Conservation (phyloP, 345 rosid genomes). For the Psidium guajava region DNA sequence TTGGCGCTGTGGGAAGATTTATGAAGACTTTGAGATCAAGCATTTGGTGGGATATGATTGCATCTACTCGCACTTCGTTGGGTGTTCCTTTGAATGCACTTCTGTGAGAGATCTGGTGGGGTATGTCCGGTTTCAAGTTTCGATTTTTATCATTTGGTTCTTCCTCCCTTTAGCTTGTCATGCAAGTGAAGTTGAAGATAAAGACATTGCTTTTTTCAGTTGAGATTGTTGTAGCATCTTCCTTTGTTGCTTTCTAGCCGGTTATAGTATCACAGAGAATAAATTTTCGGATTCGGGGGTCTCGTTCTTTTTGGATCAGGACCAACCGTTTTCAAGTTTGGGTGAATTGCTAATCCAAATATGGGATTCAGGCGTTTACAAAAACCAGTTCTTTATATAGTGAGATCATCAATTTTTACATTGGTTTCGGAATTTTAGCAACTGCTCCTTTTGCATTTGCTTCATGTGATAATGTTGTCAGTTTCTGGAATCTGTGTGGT, state of each 20-base stretch:
- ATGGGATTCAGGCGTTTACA: conserved; percentile 19
- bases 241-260: conserved; percentile 12
- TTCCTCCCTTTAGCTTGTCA: conserved; percentile 23
- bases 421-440: neutral
- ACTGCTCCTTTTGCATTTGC: neutral
- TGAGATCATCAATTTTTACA: conserved; percentile 3
- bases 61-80: conserved; percentile 17
- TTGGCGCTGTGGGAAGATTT: neutral
- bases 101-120: conserved; percentile 45
- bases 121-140: conserved; percentile 17
- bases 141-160: neutral
- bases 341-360: conserved; percentile 11
- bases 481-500: neutral
- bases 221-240: neutral
- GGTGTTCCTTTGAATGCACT: conserved; percentile 25
- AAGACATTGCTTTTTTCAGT: neutral
- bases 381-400: neutral
- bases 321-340: conserved; percentile 7
- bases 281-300: conserved; percentile 13
- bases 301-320: conserved; percentile 14
- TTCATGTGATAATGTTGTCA: neutral
- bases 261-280: conserved; percentile 12
- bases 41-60: conserved; percentile 18
- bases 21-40: conserved; percentile 12
- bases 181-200: conserved; percentile 60